Evolutionary conservation across 1,284 basidiomycete species (phyloP).

Genomic region (Leccinum solheimii): DNA sequence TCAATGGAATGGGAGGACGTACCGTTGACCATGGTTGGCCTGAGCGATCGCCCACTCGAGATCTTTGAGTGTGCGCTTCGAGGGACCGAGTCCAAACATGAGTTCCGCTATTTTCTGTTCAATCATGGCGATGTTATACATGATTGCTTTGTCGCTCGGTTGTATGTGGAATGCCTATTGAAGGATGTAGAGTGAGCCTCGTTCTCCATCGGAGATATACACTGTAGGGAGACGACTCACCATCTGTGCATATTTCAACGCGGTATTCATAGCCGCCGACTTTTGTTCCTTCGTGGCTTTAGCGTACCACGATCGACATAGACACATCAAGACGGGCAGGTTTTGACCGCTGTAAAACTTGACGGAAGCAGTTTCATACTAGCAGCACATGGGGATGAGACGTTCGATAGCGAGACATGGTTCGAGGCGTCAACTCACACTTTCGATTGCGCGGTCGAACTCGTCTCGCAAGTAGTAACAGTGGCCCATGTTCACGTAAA

Average conservation of each 20-base stretch:
- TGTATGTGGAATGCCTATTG: constrained; percentile 75
- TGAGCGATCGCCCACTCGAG: constrained; percentile 77
- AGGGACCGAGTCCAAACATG: constrained; percentile 69
- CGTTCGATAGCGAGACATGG: constrained; percentile 37
- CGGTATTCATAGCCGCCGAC: constrained; percentile 75
- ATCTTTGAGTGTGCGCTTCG: constrained; percentile 79
- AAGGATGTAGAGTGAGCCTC: background rate
- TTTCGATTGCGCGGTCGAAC: constrained; percentile 91
- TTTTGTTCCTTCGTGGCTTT: constrained; percentile 88
- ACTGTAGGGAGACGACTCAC: constrained; percentile 33
- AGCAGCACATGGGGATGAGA: background rate
- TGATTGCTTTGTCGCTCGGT: constrained; percentile 82
- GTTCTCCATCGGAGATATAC: background rate
- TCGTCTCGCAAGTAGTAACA: constrained; percentile 90
- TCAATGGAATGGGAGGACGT: constrained; percentile 23
- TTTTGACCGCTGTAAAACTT: constrained; percentile 74
- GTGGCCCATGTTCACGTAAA: constrained; percentile 93
- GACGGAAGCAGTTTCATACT: constrained; percentile 88
- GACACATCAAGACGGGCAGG: constrained; percentile 73
- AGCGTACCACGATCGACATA: constrained; percentile 89
- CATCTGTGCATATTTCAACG: constrained; percentile 70
- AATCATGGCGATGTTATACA: constrained; percentile 96
- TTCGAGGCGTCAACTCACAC: constrained; percentile 59
- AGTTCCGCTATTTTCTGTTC: constrained; percentile 93
- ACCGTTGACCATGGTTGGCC: constrained; percentile 89